Percentiles rank a stretch among this genome's conserved stretches.
phyloP scores from a whole-genome alignment of 2,329 filamentous ascomycete species.

The Penicillium sp. region DNA sequence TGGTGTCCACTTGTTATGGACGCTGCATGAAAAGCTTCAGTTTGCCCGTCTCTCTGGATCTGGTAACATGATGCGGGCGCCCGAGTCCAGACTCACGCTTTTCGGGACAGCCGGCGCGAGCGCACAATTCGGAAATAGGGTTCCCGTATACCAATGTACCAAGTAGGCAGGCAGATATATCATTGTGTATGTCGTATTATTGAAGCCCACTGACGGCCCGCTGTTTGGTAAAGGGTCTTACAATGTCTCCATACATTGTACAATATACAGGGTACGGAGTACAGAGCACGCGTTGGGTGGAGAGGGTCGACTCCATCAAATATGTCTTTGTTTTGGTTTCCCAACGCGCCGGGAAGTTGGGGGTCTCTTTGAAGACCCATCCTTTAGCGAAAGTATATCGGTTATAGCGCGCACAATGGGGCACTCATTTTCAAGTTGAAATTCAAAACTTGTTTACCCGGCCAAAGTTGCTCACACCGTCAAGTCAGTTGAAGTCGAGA shows the following conservation, averaged over 20 bases:
- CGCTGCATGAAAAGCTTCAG: constrained; percentile 3
- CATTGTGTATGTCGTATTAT: constrained; percentile 2
- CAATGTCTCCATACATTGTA: not conserved
- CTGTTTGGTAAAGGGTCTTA: constrained; percentile 4
- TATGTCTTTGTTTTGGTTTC: constrained; percentile 13
- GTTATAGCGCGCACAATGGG: constrained; percentile 24
- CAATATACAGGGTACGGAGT: not conserved
- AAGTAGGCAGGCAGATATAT: constrained; percentile 8
- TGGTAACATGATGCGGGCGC: not conserved
- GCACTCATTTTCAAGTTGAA: not conserved
- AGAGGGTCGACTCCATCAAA: constrained; percentile 12
- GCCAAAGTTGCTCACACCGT: constrained; percentile 7
- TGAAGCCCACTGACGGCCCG: constrained; percentile 3
- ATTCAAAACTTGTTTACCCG: not conserved
- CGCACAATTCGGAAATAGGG: constrained; percentile 1
- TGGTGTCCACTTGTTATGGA: not conserved
- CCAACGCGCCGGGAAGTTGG: constrained; percentile 12
- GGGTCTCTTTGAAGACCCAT: constrained; percentile 13
- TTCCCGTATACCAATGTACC: not conserved
- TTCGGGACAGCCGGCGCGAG: constrained; percentile 8
- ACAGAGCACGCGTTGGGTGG: constrained; percentile 13
- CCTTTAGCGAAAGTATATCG: constrained; percentile 26
- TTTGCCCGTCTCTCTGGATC: constrained; percentile 5
- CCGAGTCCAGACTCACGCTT: constrained; percentile 10
- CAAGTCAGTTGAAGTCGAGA: constrained; percentile 3